phyloP scores from a whole-genome alignment of 768 basidiomycete genomes.

The Daedaleopsis sinensis region DNA sequence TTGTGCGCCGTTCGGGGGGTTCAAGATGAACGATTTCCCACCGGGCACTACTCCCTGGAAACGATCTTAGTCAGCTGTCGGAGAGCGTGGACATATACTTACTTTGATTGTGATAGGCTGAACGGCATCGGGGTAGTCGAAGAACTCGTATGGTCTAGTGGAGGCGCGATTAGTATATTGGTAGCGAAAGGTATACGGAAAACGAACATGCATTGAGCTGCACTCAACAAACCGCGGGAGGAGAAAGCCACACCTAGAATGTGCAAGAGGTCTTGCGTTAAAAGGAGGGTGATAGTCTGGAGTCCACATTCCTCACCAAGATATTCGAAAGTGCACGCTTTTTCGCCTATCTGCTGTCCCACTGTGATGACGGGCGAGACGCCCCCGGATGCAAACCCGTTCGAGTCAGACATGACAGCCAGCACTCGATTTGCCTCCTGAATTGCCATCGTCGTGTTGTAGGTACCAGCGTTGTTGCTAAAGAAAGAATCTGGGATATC shows the following conservation, averaged over 20 bases:
- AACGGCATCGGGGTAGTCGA: slow-evolving; percentile 22
- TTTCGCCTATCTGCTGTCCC: slow-evolving; percentile 3
- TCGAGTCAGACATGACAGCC: slow-evolving; percentile 71
- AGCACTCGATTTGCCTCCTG: slow-evolving; percentile 44
- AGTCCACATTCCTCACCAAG: background rate
- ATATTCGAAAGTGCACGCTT: slow-evolving; percentile 3
- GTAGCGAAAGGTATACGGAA: background rate
- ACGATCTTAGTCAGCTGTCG: background rate
- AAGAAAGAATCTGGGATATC: slow-evolving; percentile 58
- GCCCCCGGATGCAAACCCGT: slow-evolving; percentile 63
- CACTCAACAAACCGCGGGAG: slow-evolving; percentile 6
- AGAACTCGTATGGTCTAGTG: slow-evolving; percentile 22
- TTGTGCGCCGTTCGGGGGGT: slow-evolving; percentile 23
- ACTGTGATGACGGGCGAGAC: slow-evolving; percentile 4
- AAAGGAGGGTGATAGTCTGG: background rate
- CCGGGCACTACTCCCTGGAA: slow-evolving; percentile 30
- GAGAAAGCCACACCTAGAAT: slow-evolving; percentile 2
- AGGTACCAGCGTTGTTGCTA: slow-evolving; percentile 56
- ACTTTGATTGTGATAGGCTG: slow-evolving; percentile 32
- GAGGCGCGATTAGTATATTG: background rate
- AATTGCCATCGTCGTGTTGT: slow-evolving; percentile 48
- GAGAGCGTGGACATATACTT: background rate
- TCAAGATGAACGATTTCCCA: slow-evolving; percentile 24
- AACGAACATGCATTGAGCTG: slow-evolving; percentile 19
- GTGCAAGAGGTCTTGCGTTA: background rate